Evolutionary conservation across 1,139 yeast genomes (phyloP), one percentile per base, ranked within the genome.

Genomic region (Debaryomyces singareniensis): DNA sequence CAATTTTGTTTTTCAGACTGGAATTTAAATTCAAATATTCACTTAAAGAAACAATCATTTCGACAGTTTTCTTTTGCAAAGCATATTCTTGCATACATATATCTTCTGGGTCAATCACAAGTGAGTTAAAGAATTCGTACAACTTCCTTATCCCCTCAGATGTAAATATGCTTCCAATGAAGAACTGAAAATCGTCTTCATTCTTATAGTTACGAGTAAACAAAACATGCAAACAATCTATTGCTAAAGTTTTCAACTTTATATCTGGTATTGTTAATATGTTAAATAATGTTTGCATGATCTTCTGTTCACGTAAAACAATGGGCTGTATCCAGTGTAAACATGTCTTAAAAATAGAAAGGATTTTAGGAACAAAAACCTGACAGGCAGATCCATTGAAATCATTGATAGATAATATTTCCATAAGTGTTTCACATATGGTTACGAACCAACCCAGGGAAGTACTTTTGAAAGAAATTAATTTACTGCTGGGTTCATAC

Each of bases 11-110:
- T 32, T 64, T 64, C 15, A 61, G 50, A 1, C 57, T 54, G 22
- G 50, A 40, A 14, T 61, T 55, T 4, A 69, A 55, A 38, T 75
- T 78, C 35, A 83, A 61, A 50, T 78, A 79, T 44, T 82, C 95
- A 44, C 95, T 86, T 25, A 91, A 62, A 1, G 94, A 86, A 24
- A 91, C 95, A 29, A 89, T 75, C 85, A 91, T 83, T 52, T 93
- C 98, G 4, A 89, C 96, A 14, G 91, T 71, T 54, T 91, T 89
- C 51, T 91, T 91, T 39, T 84, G 61, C 36, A 91, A 68, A 1
- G 94, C 77, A 50, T 93, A 91, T 22, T 72, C 71, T 33, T 58
- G 68, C 45, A 87, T 96, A 50, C 87, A 95, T 22, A 86, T 68
- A 45, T 79, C 84, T 36, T 81, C 81, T 0, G 91, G 75, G 47